These are phyloP conservation scores for Colletotrichum sidae DNA, from an alignment of 2,329 filamentous ascomycete genomes.

Conservation along the genomic window DNA sequence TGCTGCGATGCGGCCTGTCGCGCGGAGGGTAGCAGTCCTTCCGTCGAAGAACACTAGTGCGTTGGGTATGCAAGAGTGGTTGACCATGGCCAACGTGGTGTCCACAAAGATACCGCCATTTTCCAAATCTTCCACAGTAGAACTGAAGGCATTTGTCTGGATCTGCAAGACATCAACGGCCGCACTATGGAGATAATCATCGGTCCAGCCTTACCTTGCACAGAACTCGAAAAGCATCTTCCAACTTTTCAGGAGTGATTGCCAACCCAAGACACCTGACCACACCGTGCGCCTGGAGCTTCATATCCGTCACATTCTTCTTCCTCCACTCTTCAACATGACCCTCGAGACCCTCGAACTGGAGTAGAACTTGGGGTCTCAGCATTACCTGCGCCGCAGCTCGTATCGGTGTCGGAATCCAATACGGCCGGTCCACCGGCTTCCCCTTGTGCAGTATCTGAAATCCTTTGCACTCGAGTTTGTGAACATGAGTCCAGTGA, in stretches of 20 bases:
- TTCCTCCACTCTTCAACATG: conserved; percentile 55
- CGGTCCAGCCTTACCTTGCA: conserved; percentile 60
- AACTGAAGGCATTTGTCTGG: conserved; percentile 71
- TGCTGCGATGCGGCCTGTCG: conserved; percentile 59
- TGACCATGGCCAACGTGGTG: conserved; percentile 67
- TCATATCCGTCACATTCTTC: conserved; percentile 59
- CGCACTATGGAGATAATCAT: not conserved
- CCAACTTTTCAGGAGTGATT: conserved; percentile 55
- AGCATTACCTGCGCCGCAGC: conserved; percentile 65
- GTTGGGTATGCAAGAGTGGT: conserved; percentile 73
- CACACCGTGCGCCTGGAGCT: conserved; percentile 55
- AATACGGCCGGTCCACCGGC: conserved; percentile 43
- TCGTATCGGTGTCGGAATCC: conserved; percentile 66
- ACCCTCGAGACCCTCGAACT: conserved; percentile 56
- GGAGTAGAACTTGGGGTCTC: conserved; percentile 46
- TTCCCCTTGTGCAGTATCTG: conserved; percentile 49
- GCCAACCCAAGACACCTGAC: conserved; percentile 40
- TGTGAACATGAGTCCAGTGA: conserved; percentile 65
- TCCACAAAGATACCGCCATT: conserved; percentile 68
- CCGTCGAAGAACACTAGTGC: conserved; percentile 67
- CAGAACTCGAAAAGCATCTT: conserved; percentile 55
- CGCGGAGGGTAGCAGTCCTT: conserved; percentile 62
- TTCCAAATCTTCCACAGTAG: conserved; percentile 59
- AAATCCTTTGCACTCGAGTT: conserved; percentile 64
- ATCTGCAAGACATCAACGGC: conserved; percentile 54